Base-by-base conservation (phyloP, 129 eudicot genomes). In the Escallonia herrerae region DNA sequence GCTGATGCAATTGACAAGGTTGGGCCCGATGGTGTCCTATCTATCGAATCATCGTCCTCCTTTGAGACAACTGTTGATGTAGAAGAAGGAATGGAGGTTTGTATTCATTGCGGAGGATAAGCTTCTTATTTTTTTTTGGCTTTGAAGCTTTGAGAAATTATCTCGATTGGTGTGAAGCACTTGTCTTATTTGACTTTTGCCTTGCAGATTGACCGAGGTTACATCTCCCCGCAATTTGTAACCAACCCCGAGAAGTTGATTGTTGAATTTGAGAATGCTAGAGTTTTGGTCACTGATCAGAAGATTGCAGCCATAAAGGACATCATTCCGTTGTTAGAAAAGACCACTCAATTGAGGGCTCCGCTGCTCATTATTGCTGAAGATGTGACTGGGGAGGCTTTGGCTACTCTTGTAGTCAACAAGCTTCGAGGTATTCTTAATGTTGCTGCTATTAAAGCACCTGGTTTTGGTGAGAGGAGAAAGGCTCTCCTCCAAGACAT, bases 31-130 rank as follows among this genome's bases (percentile, higher is more conserved):
- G 97, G 96, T 56, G 97, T 91, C 43, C 67, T 91, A 38, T 91
- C 97, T 9, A 91, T 85, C 15, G 96, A 91, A 78, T 85, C 95
- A 7, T 91, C 97, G 0, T 91, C 97, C 11, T 91, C 96, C 3
- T 87, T 87, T 70, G 96, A 91, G 80, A 91, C 97, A 6, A 91
- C 96, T 6, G 95, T 91, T 53, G 96, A 85, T 70, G 96, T 91
- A 8, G 96, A 91, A 83, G 97, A 91, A 74, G 97, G 95, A 75
- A 91, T 87, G 96, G 94, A 91, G 97, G 97, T 91, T 6, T 66
- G 86, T 78, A 64, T 47, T 11, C 9, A 22, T 40, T 15, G 22
- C 13, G n/a, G 39, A 45, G 2, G 56, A 3, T 13, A 8, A 13
- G 13, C 2, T 52, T 42, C 4, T 54, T 22, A 45, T 56, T 7